These are phyloP conservation scores for Aphanomyces euteiches DNA, from an alignment of 352 stramenopile genomes.

Conservation along the genomic window DNA sequence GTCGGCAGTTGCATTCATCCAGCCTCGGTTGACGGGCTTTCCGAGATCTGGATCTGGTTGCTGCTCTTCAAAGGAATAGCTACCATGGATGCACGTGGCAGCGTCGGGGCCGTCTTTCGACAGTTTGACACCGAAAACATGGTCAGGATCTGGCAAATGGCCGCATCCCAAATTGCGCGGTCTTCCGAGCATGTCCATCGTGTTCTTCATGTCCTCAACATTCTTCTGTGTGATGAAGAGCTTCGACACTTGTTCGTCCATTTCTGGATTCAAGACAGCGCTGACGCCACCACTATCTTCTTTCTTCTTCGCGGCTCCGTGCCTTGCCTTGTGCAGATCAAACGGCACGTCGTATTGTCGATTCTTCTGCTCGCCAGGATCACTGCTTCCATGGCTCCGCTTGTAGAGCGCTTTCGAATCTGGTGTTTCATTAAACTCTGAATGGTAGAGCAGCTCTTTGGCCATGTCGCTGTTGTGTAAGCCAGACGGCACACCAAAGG, in stretches of 20 bases:
- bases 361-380: slow-evolving; percentile 81
- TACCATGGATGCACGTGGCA: slow-evolving; percentile 75
- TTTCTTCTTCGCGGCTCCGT: slow-evolving; percentile 51
- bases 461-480: slow-evolving; percentile 50
- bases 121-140: slow-evolving; percentile 60
- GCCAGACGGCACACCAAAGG: slow-evolving; percentile 44
- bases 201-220: slow-evolving; percentile 69
- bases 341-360: slow-evolving; percentile 72
- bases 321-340: slow-evolving; percentile 64
- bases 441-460: slow-evolving; percentile 79
- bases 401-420: slow-evolving; percentile 70
- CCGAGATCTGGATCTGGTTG: slow-evolving; percentile 80
- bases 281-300: slow-evolving; percentile 52
- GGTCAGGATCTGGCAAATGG: slow-evolving; percentile 34
- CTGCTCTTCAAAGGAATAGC: slow-evolving; percentile 77
- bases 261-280: slow-evolving; percentile 62
- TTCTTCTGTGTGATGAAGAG: slow-evolving; percentile 53
- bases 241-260: slow-evolving; percentile 49
- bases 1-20: slow-evolving; percentile 68
- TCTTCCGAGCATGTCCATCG: slow-evolving; percentile 68
- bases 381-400: slow-evolving; percentile 66
- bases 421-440: slow-evolving; percentile 52
- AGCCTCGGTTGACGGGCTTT: slow-evolving; percentile 74
- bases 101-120: slow-evolving; percentile 52
- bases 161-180: slow-evolving; percentile 53